These are phyloP conservation scores for Colletotrichum tropicale DNA, from an alignment of 2,329 filamentous ascomycete genomes.

Conservation along the genomic window DNA sequence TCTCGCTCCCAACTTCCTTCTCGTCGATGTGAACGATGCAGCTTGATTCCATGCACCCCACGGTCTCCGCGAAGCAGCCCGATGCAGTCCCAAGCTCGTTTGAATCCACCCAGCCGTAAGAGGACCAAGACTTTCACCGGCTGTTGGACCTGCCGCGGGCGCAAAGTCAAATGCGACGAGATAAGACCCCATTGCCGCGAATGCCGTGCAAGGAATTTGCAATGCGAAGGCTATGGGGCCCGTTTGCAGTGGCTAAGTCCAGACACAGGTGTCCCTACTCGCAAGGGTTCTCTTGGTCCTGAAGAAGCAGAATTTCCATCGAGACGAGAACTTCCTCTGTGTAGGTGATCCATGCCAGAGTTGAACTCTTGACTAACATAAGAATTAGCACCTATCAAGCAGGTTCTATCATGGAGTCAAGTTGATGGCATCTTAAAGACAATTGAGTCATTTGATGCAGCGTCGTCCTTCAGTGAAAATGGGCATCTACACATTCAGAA, in stretches of 20 bases:
- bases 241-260: conserved; percentile 31
- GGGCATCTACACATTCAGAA: not conserved
- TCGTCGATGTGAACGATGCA: not conserved
- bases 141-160: conserved; percentile 40
- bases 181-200: conserved; percentile 31
- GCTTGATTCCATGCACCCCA: not conserved
- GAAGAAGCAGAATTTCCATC: not conserved
- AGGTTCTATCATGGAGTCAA: not conserved
- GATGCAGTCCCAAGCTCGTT: not conserved
- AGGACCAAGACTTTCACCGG: conserved; percentile 33
- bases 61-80: not conserved
- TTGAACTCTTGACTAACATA: not conserved
- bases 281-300: not conserved
- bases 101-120: conserved; percentile 15
- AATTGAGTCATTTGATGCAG: not conserved
- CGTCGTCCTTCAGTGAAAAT: not conserved
- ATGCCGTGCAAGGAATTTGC: conserved; percentile 28
- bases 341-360: not conserved
- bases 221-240: conserved; percentile 34
- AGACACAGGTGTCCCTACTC: not conserved
- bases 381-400: not conserved
- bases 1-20: not conserved
- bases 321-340: not conserved
- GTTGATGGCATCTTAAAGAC: not conserved
- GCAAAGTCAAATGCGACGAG: conserved; percentile 40